Evolutionary conservation across 164 flowering plant genomes (phyloP), one percentile per base, ranked within the genome.

Genomic region (Litsea cubeba): DNA sequence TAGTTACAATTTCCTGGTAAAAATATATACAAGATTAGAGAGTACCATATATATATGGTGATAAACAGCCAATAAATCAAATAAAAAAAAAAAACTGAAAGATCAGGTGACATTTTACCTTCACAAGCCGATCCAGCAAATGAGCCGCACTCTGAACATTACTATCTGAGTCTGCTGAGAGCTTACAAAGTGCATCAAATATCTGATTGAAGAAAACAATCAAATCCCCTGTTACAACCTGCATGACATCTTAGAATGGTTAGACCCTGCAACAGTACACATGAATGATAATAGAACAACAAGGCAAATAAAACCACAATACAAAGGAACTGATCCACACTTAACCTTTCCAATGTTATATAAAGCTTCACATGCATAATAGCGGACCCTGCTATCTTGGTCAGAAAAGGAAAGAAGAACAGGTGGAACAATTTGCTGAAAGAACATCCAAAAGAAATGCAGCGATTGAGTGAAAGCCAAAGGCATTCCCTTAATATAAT

Each of bases 61-160:
- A 54, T 20, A 17, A 15, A 54, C 60, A 54, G 4, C 20, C 60
- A 54, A 54, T 54, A 54, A 15, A 54, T 3, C 5, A 54, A 7
- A 63, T 63, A 14, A 63, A 25, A n/a, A n/a, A n/a, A n/a, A n/a
- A 10, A 12, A 23, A 12, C 26, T 63, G 24, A 24, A 23, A 24
- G 60, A 25, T 32, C 40, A 0, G 73, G 66, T 8, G n/a, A 32
- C 12, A 32, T 3, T 74, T 68, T 65, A 93, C 99, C 95, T 95
- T 95, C 49, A 95, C 97, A 79, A 93, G 97, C 49, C 91, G 89
- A 79, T 95, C 98, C 78, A 93, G 87, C 71, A 95, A 97, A 86
- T 95, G 99, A 73, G 98, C 97, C 80, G 99, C 99, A 88, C 98
- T 91, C 80, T 95, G 99, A 74, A 95, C 98, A 86, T 90, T 92